phyloP scores from a whole-genome alignment of 140 eudicot genomes.

The Stevia rebaudiana region DNA sequence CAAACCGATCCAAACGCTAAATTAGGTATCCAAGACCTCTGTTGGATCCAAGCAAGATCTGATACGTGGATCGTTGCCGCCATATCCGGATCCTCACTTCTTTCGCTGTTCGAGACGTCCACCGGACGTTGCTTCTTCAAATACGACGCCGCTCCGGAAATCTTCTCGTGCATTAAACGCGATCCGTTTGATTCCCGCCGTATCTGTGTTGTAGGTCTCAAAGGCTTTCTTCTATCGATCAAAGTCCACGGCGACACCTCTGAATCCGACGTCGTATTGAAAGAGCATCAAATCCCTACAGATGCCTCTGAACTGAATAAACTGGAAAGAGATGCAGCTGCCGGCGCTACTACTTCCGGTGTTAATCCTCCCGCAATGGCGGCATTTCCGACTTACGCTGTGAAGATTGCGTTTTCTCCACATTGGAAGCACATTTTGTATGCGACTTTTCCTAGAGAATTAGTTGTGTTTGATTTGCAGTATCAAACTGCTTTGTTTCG shows the following conservation, averaged over 20 bases:
- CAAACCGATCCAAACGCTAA: slow-evolving; percentile 39
- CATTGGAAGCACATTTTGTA: slow-evolving; percentile 79
- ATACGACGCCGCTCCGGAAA: slow-evolving; percentile 74
- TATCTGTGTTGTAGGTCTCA: slow-evolving; percentile 57
- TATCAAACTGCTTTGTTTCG: slow-evolving; percentile 52
- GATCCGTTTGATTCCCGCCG: slow-evolving; percentile 86
- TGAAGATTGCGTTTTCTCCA: slow-evolving; percentile 63
- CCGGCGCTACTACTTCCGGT: slow-evolving; percentile 19
- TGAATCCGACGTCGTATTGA: slow-evolving; percentile 53
- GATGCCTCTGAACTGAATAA: slow-evolving; percentile 58
- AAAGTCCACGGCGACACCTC: slow-evolving; percentile 45
- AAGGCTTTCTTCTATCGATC: slow-evolving; percentile 58
- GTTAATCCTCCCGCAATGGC: slow-evolving; percentile 55
- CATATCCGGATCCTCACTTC: slow-evolving; percentile 54
- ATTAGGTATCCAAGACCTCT: slow-evolving; percentile 75
- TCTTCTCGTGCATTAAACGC: slow-evolving; percentile 58
- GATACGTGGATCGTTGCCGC: slow-evolving; percentile 76
- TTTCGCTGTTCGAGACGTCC: slow-evolving; percentile 51
- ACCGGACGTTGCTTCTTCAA: slow-evolving; percentile 81
- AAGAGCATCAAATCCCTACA: slow-evolving; percentile 51
- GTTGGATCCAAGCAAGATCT: slow-evolving; percentile 65
- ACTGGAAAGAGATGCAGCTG: slow-evolving; percentile 55
- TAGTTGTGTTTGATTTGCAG: slow-evolving; percentile 79
- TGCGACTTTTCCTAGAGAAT: slow-evolving; percentile 78
- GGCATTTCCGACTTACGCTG: slow-evolving; percentile 49